phyloP scores from a whole-genome alignment of 2,329 filamentous ascomycete species.

The Emmonsiellopsis sp. region DNA sequence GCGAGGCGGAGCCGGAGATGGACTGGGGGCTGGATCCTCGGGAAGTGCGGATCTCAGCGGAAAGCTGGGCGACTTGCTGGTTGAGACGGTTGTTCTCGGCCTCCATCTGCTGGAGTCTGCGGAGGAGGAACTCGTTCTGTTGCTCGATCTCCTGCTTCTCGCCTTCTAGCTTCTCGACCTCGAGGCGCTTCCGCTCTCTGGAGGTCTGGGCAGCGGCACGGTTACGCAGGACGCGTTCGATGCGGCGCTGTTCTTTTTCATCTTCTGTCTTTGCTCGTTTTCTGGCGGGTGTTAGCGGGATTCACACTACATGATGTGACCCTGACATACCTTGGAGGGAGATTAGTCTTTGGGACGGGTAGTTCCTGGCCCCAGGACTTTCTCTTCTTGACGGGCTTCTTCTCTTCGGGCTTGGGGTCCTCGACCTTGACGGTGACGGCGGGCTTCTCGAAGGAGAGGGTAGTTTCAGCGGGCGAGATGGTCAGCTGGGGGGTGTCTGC shows the following conservation, averaged over 20 bases:
- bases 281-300: conserved; percentile 33
- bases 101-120: conserved; percentile 52
- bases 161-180: conserved; percentile 74
- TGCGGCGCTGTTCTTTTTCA: conserved; percentile 95
- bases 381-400: conserved; percentile 80
- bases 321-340: conserved; percentile 65
- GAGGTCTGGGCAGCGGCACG: conserved; percentile 94
- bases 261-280: conserved; percentile 99
- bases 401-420: conserved; percentile 40
- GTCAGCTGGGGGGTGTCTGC: conserved; percentile 29
- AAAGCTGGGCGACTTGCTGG: conserved; percentile 43
- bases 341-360: conserved; percentile 90
- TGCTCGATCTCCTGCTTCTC: conserved; percentile 58
- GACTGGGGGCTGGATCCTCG: conserved; percentile 31
- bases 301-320: conserved; percentile 10
- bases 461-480: conserved; percentile 34
- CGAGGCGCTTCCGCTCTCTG: conserved; percentile 78
- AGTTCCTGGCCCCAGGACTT: conserved; percentile 99
- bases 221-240: conserved; percentile 94
- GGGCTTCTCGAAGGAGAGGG: conserved; percentile 19
- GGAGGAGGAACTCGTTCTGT: conserved; percentile 62
- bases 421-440: conserved; percentile 16
- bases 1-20: conserved; percentile 26
- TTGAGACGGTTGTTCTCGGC: conserved; percentile 43
- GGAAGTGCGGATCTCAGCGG: conserved; percentile 35